Evolutionary conservation across 345 rosid species (phyloP).

Genomic region (Nasturtium officinale): DNA sequence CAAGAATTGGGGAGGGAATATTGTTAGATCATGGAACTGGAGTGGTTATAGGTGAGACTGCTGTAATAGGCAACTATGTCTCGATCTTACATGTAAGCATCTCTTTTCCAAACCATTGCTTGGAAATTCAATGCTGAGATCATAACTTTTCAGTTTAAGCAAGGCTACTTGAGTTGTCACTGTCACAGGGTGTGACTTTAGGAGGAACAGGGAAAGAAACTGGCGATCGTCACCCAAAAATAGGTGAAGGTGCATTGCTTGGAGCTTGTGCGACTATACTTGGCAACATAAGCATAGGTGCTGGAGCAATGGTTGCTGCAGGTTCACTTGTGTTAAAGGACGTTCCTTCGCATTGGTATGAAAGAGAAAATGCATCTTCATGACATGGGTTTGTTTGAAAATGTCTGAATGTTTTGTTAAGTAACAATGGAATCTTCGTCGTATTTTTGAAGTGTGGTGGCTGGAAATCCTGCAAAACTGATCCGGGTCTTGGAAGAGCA

Average conservation of each 20-base stretch:
- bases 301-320: slow-evolving; percentile 89
- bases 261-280: slow-evolving; percentile 82
- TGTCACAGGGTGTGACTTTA: slow-evolving; percentile 71
- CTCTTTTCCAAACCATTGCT: slow-evolving; percentile 5
- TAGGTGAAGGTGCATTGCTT: slow-evolving; percentile 80
- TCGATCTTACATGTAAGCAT: slow-evolving; percentile 80
- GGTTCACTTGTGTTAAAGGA: slow-evolving; percentile 83
- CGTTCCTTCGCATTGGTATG: slow-evolving; percentile 48
- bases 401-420: not conserved
- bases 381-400: not conserved
- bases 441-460: slow-evolving; percentile 61
- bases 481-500: slow-evolving; percentile 63
- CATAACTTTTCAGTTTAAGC: not conserved
- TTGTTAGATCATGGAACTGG: slow-evolving; percentile 92
- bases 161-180: slow-evolving; percentile 15
- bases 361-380: not conserved
- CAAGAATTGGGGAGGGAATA: slow-evolving; percentile 85
- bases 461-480: slow-evolving; percentile 82
- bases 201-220: slow-evolving; percentile 87
- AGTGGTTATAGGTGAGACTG: slow-evolving; percentile 90
- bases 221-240: slow-evolving; percentile 87
- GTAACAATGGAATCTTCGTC: slow-evolving; percentile 1
- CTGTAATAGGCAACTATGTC: slow-evolving; percentile 75
- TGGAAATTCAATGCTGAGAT: not conserved
- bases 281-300: slow-evolving; percentile 79